Evolutionary conservation across 2,329 filamentous ascomycete genomes (phyloP), one percentile per base, ranked within the genome.

Genomic region (Colletotrichum lindemuthianum): DNA sequence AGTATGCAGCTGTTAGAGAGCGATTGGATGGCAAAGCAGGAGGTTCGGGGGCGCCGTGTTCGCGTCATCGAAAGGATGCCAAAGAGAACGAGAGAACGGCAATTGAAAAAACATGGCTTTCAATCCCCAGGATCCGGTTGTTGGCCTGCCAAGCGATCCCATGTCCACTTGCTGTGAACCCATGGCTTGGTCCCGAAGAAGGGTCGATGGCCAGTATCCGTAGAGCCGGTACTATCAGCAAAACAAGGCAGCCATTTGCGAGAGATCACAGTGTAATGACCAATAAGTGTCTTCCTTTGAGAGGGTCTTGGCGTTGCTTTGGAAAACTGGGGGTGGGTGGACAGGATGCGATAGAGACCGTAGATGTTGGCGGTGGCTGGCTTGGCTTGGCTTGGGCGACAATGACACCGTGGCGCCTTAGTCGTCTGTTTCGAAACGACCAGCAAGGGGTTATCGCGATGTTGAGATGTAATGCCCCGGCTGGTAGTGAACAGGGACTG

Each of bases 361-460:
- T n/a, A n/a, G n/a, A n/a, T n/a, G 39, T 48, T 37, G 16, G 15
- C 47, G 34, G 36, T 65, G 58, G 61, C 56, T 65, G 61, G 61
- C 61, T 43, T 61, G 58, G 44, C 34, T 43, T 16, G 34, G 24
- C 40, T 45, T 15, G 33, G n/a, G 33, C 12, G 15, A 44, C 40
- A 24, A 24, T 4, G 24, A 24, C 47, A 40, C 15, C n/a, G n/a
- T 52, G 33, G 13, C 40, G 9, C 39, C 54, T 15, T 36, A 6
- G 16, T 45, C 12, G 45, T 11, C 45, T 57, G 61, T 65, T 65
- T 65, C 61, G 61, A 65, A 65, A 65, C 61, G 52, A 32, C 11
- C 33, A 61, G 45, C 61, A 56, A 48, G 58, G 58, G 47, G 51
- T 33, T 24, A 11, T 40, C 41, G 39, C 50, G 50, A 65, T 45